A percentile compares a stretch with the other conserved stretches of the same genome.
Conservation (phyloP, 805 yeast species). For the Ogataea wickerhamii region DNA sequence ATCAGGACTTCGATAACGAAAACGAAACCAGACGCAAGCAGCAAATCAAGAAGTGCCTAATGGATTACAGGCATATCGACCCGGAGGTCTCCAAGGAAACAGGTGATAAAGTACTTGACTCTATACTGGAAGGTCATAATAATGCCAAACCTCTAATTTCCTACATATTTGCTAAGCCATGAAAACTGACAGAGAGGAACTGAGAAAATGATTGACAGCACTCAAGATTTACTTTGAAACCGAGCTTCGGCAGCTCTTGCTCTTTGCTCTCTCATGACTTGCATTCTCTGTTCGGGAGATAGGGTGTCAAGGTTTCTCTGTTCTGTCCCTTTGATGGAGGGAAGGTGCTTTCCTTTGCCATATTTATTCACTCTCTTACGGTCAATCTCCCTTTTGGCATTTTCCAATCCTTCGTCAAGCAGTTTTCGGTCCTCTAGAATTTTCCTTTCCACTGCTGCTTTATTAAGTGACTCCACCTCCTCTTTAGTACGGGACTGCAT, state of each 20-base stretch:
- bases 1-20: constrained; percentile 22
- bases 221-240: constrained; percentile 32
- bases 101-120: constrained; percentile 26
- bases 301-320: constrained; percentile 55
- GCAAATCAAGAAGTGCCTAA: constrained; percentile 54
- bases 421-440: constrained; percentile 37
- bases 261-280: constrained; percentile 87
- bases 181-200: too few species aligned
- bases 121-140: constrained; percentile 23
- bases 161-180: constrained; percentile 38
- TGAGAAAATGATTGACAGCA: too few species aligned
- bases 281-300: constrained; percentile 67
- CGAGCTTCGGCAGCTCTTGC: constrained; percentile 97
- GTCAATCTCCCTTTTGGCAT: constrained; percentile 38
- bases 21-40: constrained; percentile 34
- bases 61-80: constrained; percentile 61
- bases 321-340: constrained; percentile 19
- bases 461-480: constrained; percentile 44
- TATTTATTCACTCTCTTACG: constrained; percentile 23
- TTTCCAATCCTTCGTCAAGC: constrained; percentile 43
- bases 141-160: constrained; percentile 30
- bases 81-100: constrained; percentile 32
- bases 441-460: constrained; percentile 32
- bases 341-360: constrained; percentile 36
- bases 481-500: constrained; percentile 58